A percentile compares a stretch with the other conserved stretches of the same genome.
These are phyloP conservation scores for Anthracocystis walkeri DNA, from an alignment of 1,284 basidiomycete species.

Conservation along the genomic window DNA sequence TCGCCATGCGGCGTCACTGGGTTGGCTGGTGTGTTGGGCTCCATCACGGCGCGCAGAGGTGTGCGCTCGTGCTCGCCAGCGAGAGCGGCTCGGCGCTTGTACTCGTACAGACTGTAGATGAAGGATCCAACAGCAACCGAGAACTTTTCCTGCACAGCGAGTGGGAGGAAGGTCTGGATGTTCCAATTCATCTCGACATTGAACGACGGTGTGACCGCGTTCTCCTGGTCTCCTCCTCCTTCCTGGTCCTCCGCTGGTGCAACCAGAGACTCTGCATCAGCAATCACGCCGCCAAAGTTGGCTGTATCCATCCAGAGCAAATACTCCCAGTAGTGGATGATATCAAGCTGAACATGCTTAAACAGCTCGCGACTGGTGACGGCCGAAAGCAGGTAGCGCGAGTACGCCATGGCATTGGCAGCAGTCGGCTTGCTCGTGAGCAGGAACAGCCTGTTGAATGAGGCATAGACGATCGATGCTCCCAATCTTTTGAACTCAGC, in stretches of 20 bases:
- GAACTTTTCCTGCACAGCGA: constrained; percentile 84
- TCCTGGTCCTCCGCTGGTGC: constrained; percentile 10
- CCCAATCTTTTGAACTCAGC: constrained; percentile 97
- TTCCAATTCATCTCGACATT: constrained; percentile 90
- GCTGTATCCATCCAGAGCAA: constrained; percentile 95
- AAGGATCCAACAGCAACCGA: constrained; percentile 81
- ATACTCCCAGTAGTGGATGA: constrained; percentile 93
- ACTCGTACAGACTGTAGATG: constrained; percentile 84
- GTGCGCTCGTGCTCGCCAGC: constrained; percentile 73
- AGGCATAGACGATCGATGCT: constrained; percentile 89
- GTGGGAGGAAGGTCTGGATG: constrained; percentile 89
- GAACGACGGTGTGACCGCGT: constrained; percentile 31
- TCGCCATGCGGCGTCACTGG: constrained; percentile 12
- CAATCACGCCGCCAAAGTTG: constrained; percentile 91
- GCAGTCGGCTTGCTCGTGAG: constrained; percentile 93
- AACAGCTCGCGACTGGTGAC: constrained; percentile 95
- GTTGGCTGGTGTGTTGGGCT: constrained; percentile 73
- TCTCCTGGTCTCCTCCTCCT: constrained; percentile 74
- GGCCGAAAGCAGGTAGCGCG: constrained; percentile 89
- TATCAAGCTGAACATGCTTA: constrained; percentile 88
- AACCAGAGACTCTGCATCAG: constrained; percentile 29
- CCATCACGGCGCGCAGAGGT: constrained; percentile 76
- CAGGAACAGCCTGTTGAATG: constrained; percentile 89
- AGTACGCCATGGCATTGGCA: constrained; percentile 93
- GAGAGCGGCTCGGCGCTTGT: constrained; percentile 76